A percentile compares a stretch with the other conserved stretches of the same genome.
Conservation (phyloP, 139 green algal species). For the Coelastrella sp. region DNA sequence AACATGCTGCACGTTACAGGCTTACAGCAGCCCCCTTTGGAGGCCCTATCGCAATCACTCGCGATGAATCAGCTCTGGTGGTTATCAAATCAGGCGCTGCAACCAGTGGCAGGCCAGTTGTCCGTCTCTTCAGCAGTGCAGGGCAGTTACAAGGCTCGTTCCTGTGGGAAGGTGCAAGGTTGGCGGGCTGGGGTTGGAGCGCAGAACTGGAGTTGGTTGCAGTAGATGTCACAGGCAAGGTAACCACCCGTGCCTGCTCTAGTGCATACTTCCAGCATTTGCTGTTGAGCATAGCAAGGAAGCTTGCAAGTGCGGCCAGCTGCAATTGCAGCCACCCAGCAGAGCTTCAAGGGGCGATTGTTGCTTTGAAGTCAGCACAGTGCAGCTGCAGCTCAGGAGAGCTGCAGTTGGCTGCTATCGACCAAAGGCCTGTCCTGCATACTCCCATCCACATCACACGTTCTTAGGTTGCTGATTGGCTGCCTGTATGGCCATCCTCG, state of each 20-base stretch:
- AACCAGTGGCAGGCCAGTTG: constrained; percentile 56
- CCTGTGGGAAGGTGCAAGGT: constrained; percentile 77
- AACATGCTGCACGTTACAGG: constrained; percentile 42
- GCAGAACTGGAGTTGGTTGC: constrained; percentile 75
- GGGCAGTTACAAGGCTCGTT: constrained; percentile 69
- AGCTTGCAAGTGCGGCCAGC: not conserved
- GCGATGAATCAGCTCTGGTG: constrained; percentile 88
- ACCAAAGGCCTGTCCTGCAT: too few relatives aligned
- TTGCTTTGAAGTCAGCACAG: too few relatives aligned
- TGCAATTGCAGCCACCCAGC: not conserved
- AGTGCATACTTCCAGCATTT: not conserved
- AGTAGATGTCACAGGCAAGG: constrained; percentile 54
- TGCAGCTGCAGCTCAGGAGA: too few relatives aligned
- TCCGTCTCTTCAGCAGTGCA: constrained; percentile 78
- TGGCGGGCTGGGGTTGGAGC: constrained; percentile 86
- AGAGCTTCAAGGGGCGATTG: too few relatives aligned
- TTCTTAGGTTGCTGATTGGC: too few relatives aligned
- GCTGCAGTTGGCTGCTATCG: too few relatives aligned
- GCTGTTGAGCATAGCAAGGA: not conserved
- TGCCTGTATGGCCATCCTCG: too few relatives aligned
- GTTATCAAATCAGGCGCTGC: constrained; percentile 58
- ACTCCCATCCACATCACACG: too few relatives aligned
- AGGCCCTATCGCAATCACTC: constrained; percentile 85
- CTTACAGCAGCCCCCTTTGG: constrained; percentile 72
- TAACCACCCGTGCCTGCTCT: not conserved